Base-by-base conservation (phyloP, 139 green algal genomes). In the Coelastrella sp. region DNA sequence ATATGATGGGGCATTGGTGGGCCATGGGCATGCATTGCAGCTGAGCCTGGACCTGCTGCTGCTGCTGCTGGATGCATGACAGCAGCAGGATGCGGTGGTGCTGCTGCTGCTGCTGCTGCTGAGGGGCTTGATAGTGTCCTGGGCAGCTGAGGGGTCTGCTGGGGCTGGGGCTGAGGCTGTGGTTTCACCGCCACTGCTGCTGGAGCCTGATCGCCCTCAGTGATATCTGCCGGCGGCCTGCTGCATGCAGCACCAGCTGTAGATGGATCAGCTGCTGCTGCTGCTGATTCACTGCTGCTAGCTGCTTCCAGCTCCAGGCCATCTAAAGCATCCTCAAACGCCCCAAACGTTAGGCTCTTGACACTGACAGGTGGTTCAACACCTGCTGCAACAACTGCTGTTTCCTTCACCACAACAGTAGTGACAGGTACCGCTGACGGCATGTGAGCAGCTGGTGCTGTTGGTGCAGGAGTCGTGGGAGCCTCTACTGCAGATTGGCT, bases 101-200 rank as follows among this genome's bases (percentile, higher is more conserved):
- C 79, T 71, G 47, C 75, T 19, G 22, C 75, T 58, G 75, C 80
- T 86, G 80, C 22, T 86, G 80, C 80, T 86, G 80, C 80, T 86
- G 80, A 47, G 32, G 32, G 32, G 32, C 32, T 47, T 47, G 32
- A 47, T 1, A 47, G 32, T 47, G 32, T 47, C 32, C 80, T 85
- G 79, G 14, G 73, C 56, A 57, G 58, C n/a, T 57, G 22, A 7
- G 4, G 60, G 11, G 20, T 47, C 32, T 47, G 32, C 32, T 47
- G 32, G 32, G 32, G 32, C 32, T 47, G 32, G 32, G 32, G 32
- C 32, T 47, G 32, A 47, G 32, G 32, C 14, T 14, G 11, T 23
- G 59, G 57, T 59, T 20, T 13, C 6, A 17, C 79, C 71, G 57
- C 79, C 61, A 17, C 19, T 83, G 77, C 77, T 83, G 80, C 59